phyloP scores from a whole-genome alignment of 345 rosid species.

The Pelargonium nanum region DNA sequence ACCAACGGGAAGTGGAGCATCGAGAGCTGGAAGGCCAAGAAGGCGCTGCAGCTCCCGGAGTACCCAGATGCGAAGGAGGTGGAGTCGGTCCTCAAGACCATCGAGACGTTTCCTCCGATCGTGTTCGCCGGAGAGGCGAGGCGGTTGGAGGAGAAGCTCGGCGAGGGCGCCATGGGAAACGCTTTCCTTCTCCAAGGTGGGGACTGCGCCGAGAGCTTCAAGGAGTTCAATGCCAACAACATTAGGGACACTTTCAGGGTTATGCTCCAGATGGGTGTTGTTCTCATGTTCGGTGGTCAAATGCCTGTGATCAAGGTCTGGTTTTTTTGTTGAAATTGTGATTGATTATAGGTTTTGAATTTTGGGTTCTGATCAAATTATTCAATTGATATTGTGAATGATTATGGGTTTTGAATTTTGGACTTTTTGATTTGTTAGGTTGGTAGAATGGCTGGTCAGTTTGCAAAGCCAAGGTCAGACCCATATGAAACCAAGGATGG shows the following conservation, averaged over 20 bases:
- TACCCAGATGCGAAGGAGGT: constrained; percentile 16
- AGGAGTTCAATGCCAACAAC: constrained; percentile 24
- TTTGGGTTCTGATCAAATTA: background rate
- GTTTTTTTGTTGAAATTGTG: too few species aligned
- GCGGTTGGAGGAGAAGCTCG: constrained; percentile 17
- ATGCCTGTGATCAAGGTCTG: constrained; percentile 22
- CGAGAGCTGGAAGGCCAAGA: constrained; percentile 22
- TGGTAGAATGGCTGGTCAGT: constrained; percentile 30
- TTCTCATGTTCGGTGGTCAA: constrained; percentile 23
- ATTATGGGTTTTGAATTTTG: too few species aligned
- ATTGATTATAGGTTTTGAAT: too few species aligned
- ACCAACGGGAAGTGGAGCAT: constrained; percentile 10
- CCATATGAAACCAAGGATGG: constrained; percentile 18
- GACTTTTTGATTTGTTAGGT: constrained; percentile 12
- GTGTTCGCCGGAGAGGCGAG: constrained; percentile 27
- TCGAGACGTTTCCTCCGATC: constrained; percentile 21
- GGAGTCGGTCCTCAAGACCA: constrained; percentile 16
- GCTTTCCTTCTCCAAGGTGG: constrained; percentile 26
- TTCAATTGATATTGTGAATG: too few species aligned
- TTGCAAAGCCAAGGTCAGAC: constrained; percentile 23
- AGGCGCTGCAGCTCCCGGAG: constrained; percentile 20
- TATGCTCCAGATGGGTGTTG: constrained; percentile 23
- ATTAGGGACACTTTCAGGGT: constrained; percentile 25
- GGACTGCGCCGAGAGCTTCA: constrained; percentile 27
- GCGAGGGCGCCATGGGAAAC: constrained; percentile 22